phyloP scores from a whole-genome alignment of 1,284 basidiomycete genomes.

The Salmacisia buchloeana region DNA sequence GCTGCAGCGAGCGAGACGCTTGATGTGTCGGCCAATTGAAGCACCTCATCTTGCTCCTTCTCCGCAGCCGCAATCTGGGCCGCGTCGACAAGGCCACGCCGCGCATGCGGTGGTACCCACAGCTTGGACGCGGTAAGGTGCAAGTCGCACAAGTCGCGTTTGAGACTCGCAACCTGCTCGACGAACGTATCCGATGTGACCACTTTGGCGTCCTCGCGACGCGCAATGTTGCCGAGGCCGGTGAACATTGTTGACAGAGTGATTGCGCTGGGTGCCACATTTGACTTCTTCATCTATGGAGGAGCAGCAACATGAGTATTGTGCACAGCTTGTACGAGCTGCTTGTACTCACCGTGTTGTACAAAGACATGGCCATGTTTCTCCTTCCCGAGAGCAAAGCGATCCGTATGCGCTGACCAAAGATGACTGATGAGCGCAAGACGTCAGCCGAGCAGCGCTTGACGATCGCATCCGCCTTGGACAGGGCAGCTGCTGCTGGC shows the following conservation, averaged over 20 bases:
- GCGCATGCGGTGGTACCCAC: no score
- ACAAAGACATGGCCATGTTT: background rate
- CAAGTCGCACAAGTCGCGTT: background rate
- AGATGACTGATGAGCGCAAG: background rate
- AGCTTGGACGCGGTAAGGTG: background rate
- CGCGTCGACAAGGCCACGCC: no score
- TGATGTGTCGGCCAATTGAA: background rate
- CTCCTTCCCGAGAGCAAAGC: background rate
- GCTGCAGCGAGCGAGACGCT: background rate
- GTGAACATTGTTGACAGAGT: background rate
- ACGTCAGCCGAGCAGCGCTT: background rate
- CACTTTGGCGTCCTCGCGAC: background rate
- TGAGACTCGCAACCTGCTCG: background rate
- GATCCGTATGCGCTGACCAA: background rate
- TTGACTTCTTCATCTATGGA: background rate
- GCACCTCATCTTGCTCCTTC: background rate
- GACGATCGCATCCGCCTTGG: background rate
- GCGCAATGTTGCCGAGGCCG: background rate
- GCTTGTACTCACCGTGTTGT: background rate
- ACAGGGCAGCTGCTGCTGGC: background rate
- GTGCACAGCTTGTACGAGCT: no score
- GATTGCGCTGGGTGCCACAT: background rate
- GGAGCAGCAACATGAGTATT: no score
- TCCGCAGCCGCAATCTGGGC: background rate
- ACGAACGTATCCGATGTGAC: no score